These are phyloP conservation scores for Phytophthora quininea DNA, from an alignment of 352 stramenopile genomes.

Conservation along the genomic window DNA sequence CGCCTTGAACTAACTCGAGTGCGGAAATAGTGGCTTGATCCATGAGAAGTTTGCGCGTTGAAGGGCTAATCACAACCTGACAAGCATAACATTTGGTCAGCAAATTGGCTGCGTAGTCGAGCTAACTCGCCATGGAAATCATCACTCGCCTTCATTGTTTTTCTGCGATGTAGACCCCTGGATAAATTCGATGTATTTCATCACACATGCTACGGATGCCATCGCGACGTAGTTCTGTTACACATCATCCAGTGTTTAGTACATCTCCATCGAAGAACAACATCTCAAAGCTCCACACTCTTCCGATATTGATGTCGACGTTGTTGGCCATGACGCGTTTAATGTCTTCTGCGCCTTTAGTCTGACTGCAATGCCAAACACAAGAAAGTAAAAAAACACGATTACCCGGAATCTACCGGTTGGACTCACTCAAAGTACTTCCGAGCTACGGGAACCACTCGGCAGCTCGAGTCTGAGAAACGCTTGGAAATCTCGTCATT, in stretches of 20 bases:
- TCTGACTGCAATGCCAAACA: constrained; percentile 53
- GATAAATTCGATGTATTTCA: constrained; percentile 89
- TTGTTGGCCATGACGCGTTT: constrained; percentile 84
- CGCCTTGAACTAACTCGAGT: constrained; percentile 72
- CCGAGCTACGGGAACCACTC: constrained; percentile 68
- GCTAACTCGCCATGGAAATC: no score
- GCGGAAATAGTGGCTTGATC: constrained; percentile 81
- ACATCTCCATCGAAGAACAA: background rate
- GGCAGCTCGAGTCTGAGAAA: constrained; percentile 58
- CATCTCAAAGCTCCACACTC: constrained; percentile 33
- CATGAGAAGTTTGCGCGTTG: constrained; percentile 78
- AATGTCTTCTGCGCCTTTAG: constrained; percentile 83
- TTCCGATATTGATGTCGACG: constrained; percentile 83
- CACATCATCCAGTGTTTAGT: background rate
- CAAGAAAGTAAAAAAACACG: background rate
- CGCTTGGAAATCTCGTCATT: constrained; percentile 74
- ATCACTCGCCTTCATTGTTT: constrained; percentile 71
- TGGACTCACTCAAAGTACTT: constrained; percentile 83
- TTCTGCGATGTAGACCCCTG: constrained; percentile 84
- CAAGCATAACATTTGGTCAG: background rate
- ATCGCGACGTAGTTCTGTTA: constrained; percentile 85
- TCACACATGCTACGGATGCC: constrained; percentile 77
- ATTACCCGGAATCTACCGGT: background rate
- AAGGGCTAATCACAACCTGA: constrained; percentile 79
- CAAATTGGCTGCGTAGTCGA: no score